phyloP scores from a whole-genome alignment of 2,329 filamentous ascomycete genomes.

The Aspergillus clavatus region DNA sequence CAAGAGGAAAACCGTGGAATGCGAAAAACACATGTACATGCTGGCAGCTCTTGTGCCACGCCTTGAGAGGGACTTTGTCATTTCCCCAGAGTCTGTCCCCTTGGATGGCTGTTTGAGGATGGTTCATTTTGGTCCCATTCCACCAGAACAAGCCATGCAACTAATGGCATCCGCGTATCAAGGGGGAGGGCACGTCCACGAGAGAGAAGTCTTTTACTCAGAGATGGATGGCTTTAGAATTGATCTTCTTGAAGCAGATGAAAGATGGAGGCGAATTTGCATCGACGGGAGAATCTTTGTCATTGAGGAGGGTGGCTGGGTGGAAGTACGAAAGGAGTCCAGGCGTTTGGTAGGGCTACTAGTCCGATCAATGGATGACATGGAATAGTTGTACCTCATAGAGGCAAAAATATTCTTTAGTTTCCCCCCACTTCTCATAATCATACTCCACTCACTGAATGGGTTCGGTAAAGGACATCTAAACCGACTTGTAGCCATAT shows the following conservation, averaged over 20 bases:
- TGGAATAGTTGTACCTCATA: too few species aligned
- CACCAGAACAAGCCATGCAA: conserved; percentile 64
- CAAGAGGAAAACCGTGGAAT: conserved; percentile 31
- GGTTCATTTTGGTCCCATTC: conserved; percentile 67
- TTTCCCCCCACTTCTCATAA: too few species aligned
- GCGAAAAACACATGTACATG: conserved; percentile 65
- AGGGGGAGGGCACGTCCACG: conserved; percentile 51
- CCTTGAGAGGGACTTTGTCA: conserved; percentile 74
- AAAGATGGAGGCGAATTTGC: conserved; percentile 76
- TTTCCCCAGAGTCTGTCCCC: conserved; percentile 68
- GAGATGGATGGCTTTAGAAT: conserved; percentile 64
- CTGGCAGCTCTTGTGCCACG: conserved; percentile 73
- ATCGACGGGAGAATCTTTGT: conserved; percentile 86
- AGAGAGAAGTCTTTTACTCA: conserved; percentile 63
- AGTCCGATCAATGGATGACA: conserved; percentile 6
- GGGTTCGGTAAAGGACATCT: too few species aligned
- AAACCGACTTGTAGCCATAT: too few species aligned
- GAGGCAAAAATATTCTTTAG: too few species aligned
- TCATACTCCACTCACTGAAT: too few species aligned
- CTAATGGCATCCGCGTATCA: conserved; percentile 66
- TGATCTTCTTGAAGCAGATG: conserved; percentile 55
- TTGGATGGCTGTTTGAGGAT: conserved; percentile 67
- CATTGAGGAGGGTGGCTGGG: conserved; percentile 64
- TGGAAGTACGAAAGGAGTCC: conserved; percentile 52
- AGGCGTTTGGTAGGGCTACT: conserved; percentile 19